Evolutionary conservation across 441 rosid species (phyloP).

Genomic region (Pelargonium citronellum): DNA sequence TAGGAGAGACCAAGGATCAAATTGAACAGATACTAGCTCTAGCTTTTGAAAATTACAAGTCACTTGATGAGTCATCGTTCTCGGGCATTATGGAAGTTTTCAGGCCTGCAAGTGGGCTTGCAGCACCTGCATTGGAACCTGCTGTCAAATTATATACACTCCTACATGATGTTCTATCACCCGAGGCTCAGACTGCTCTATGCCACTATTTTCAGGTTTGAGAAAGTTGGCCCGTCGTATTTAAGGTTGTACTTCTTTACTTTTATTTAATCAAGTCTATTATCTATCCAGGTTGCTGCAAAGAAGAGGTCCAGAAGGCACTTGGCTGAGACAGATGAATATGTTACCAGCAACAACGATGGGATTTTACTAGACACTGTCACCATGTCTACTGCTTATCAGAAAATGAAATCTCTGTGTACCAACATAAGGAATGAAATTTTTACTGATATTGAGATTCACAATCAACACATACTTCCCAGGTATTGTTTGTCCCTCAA

Average conservation of each 20-base stretch:
- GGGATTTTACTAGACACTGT: constrained; percentile 55
- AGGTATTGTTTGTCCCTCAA: constrained; percentile 39
- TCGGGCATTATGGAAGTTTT: constrained; percentile 73
- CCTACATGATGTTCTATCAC: constrained; percentile 85
- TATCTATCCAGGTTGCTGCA: constrained; percentile 62
- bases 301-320: constrained; percentile 84
- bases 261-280: constrained; percentile 16
- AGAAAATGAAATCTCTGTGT: constrained; percentile 81
- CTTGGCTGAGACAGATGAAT: constrained; percentile 88
- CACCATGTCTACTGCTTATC: constrained; percentile 77
- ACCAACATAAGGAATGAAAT: constrained; percentile 76
- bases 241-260: constrained; percentile 6
- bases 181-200: constrained; percentile 81
- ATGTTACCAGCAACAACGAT: constrained; percentile 56
- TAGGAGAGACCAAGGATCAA: constrained; percentile 91
- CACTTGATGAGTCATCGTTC: constrained; percentile 76
- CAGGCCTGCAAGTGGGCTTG: constrained; percentile 73
- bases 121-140: constrained; percentile 84
- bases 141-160: constrained; percentile 86
- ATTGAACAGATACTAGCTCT: constrained; percentile 82
- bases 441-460: constrained; percentile 84
- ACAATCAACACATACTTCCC: constrained; percentile 81
- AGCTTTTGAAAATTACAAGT: constrained; percentile 85
- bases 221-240: constrained; percentile 8
- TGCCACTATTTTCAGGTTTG: constrained; percentile 89